Percentiles rank a stretch among this genome's conserved stretches.
These are phyloP conservation scores for Fusarium mexicanum DNA, from an alignment of 2,329 filamentous ascomycete species.

Conservation along the genomic window DNA sequence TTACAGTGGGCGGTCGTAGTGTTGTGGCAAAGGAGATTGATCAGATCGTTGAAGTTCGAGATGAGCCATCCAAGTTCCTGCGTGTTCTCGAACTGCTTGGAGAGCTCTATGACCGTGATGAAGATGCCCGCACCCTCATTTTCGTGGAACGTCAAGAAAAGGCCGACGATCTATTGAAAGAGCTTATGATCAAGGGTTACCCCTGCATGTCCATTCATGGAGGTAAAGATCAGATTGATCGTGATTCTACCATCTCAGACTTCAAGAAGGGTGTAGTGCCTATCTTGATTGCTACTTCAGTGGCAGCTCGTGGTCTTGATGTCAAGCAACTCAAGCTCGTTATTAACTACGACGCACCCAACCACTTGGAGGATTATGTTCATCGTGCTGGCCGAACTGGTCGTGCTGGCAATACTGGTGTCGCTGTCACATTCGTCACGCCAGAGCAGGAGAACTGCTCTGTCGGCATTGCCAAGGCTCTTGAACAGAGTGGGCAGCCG, in stretches of 20 bases:
- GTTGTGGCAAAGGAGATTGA: slow-evolving; percentile 92
- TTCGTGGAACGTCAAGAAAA: slow-evolving; percentile 95
- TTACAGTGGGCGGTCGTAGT: slow-evolving; percentile 88
- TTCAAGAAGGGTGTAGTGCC: slow-evolving; percentile 93
- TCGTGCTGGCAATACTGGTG: slow-evolving; percentile 92
- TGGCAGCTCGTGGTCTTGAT: slow-evolving; percentile 93
- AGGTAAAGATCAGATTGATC: slow-evolving; percentile 91
- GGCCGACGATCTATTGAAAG: slow-evolving; percentile 80
- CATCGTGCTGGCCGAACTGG: slow-evolving; percentile 94
- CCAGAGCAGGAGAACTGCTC: slow-evolving; percentile 92
- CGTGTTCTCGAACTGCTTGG: slow-evolving; percentile 88
- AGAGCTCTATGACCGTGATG: slow-evolving; percentile 84
- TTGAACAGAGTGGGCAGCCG: slow-evolving; percentile 89
- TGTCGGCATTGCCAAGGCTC: slow-evolving; percentile 85
- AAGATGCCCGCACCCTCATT: slow-evolving; percentile 88
- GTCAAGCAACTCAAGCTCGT: slow-evolving; percentile 96
- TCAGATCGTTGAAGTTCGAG: slow-evolving; percentile 88
- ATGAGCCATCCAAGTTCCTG: slow-evolving; percentile 84
- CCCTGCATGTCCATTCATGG: slow-evolving; percentile 94
- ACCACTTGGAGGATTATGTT: slow-evolving; percentile 96
- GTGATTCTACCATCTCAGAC: slow-evolving; percentile 90
- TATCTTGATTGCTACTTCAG: slow-evolving; percentile 92
- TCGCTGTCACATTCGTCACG: slow-evolving; percentile 92
- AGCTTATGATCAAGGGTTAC: slow-evolving; percentile 84
- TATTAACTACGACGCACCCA: slow-evolving; percentile 93